Base-by-base conservation (phyloP, 345 rosid genomes). In the Hibiscus tridactylites region DNA sequence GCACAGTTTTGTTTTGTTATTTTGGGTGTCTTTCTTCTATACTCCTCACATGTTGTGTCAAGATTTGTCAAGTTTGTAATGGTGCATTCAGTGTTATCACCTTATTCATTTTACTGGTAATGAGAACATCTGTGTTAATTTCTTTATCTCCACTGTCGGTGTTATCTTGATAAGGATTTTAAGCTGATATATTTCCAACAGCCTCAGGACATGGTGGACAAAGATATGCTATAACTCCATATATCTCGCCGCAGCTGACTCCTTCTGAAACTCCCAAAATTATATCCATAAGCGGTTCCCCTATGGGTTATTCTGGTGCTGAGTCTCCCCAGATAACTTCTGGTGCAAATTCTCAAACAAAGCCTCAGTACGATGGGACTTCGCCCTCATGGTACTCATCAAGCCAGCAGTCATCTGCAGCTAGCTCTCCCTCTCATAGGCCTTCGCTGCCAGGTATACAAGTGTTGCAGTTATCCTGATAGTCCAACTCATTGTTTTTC, bases 371-470 rank as follows among this genome's bases (percentile, higher is more conserved):
- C 70, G 96, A 82, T 53, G 84, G 86, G 15, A 37, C 79, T 64
- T 8, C 79, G 35, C 44, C 84, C 47, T 83, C 90, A 63, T 91
- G 98, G 96, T 94, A 88, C 68, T 80, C 93, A 61, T 79, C 98
- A 75, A 94, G 98, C 84, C 96, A 91, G 74, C 93, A 86, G 81
- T 87, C 98, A 65, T 94, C 96, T 58, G 87, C 95, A 24, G 81
- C 95, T 72, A 91, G 85, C 82, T 91, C 98, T 67, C 96, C 61
- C 21, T 15, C 97, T 53, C 87, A 88, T 57, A 80, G 85, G 4
- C 95, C 81, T 61, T 69, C 96, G 60, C 70, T 82, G 71, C 12
- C 47, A 44, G 47, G 47, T 44, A 44, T 39, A 39, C 44, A 39
- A 39, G 9, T 4, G 5, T 31, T 31, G 35, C 35, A 31, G 35